Evolutionary conservation across 2,329 filamentous ascomycete genomes (phyloP), one percentile per base, ranked within the genome.

Genomic region (Alternaria alternata): DNA sequence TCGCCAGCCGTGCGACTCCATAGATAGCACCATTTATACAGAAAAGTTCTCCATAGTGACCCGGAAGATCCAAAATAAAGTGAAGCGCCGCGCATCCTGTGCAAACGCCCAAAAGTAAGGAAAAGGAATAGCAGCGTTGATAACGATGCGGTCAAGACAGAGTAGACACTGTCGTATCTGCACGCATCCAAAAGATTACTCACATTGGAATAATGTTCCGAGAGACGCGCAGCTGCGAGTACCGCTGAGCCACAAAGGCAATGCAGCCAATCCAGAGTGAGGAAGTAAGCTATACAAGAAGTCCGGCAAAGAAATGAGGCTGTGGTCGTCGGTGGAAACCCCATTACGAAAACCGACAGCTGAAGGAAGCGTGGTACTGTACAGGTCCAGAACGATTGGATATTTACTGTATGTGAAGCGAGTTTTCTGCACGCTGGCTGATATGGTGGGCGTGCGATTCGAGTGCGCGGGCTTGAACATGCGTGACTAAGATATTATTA

Each of bases 401-500:
- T 64, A 64, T 72, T 74, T 74, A 77, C 66, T 70, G 67, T 41
- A 67, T 57, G 36, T 59, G 62, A 9, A 76, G 68, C 24, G 83
- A 86, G 24, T 79, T 78, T 69, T 85, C 83, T 24, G 87, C 85
- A 65, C 88, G 84, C 62, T 86, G 85, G 69, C 86, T 87, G 80
- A 90, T 86, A 66, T 88, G 85, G 61, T 83, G 81, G 36, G 88
- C 88, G 76, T 90, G 88, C 34, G 85, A 83, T 72, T 90, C 87
- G 42, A 90, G 81, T 28, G 88, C 88, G 62, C 86, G 86, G 51
- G 87, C 86, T 86, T 90, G 90, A 51, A 90, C 83, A 75, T 88
- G 88, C n/a, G 87, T 89, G 44, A 90, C 88, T 89, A 66, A 20
- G 36, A 44, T 11, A 30, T 41, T 60, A 57, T 78, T 69, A 79